Evolutionary conservation across 164 flowering plant species (phyloP), one percentile per base, ranked within the genome.

Genomic region (Magnolia sinica): DNA sequence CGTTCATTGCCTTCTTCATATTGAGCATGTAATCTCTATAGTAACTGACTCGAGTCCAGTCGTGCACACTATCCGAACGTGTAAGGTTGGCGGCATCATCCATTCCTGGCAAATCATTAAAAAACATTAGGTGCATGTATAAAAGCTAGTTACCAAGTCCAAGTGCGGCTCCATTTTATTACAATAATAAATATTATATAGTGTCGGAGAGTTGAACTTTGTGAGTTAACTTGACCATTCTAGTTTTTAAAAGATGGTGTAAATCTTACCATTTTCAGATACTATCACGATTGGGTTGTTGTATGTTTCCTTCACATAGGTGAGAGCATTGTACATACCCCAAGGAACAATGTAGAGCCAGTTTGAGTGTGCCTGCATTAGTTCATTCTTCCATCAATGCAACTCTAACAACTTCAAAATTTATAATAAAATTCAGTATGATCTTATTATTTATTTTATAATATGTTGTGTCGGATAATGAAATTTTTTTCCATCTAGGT

Each of bases 1-100:
- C 77, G 69, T 90, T 91, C 2, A 86, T 79, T 4, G 94, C 88
- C 79, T 86, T 89, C 88, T 88, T 89, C 71, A 94, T 83, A 63
- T 89, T 79, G 16, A 70, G 29, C 68, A 92, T 66, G 71, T 92
- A 92, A 68, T 78, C 73, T 59, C 75, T 87, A 86, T 89, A 92
- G 82, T 68, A 94, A 75, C 82, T 76, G 67, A 92, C 86, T 80
- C 96, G 88, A 11, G 74, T 79, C 65, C 82, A 86, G 80, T 94
- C 98, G 11, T 88, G 87, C 76, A 89, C 55, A 49, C 85, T 97
- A 23, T 79, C 24, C 0, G 90, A 70, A 69, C 89, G 85, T 1
- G 91, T 89, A 16, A 90, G 84, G 79, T 87, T 31, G 37, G 37
- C 97, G 1, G 97, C 92, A 72, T 94, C 87, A 82, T 94, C 97